Evolutionary conservation across 2,329 filamentous ascomycete genomes (phyloP), one percentile per base, ranked within the genome.

Genomic region (Knoxdaviesia proteae): DNA sequence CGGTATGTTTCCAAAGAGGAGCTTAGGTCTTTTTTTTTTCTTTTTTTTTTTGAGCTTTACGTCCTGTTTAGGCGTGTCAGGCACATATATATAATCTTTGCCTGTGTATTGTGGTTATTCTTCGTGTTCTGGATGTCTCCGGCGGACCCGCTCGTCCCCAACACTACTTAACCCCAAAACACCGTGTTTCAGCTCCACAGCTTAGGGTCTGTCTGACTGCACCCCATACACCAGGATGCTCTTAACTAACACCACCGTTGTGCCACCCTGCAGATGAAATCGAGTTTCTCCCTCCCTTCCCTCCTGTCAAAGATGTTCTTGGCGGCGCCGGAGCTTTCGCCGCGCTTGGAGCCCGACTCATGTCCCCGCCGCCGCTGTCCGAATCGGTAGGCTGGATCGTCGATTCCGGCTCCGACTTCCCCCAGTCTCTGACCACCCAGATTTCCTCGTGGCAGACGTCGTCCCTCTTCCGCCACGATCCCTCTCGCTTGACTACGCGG

Each of bases 281-380:
- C 52, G 81, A 94, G 52, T 93, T 84, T 53, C 66, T 73, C 33
- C 77, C 78, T 3, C 74, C 80, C 37, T 76, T 63, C 44, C 71
- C 78, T 5, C 68, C 79, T 8, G 78, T 80, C 36, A 73, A 71
- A 51, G 70, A 88, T 53, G 71, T 94, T 20, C 67, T 90, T n/a
- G 90, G 90, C 42, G 90, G 90, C 30, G 90, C 81, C 32, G 90
- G 87, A 31, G 73, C 86, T 3, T 96, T 83, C 57, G 79, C 82
- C 6, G 84, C 86, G 6, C 65, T 96, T 6, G 90, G 90, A 20
- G 90, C 90, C 11, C 81, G 90, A 33, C 67, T 98, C 40, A 80
- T 94, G 56, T 88, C 84, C 5, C 82, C 84, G 3, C 61, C 67
- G 33, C 68, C 75, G 3, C 54, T 66, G 39, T 81, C 84, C 29